These are phyloP conservation scores for Laguncularia racemosa DNA, from an alignment of 345 rosid genomes.

Conservation along the genomic window DNA sequence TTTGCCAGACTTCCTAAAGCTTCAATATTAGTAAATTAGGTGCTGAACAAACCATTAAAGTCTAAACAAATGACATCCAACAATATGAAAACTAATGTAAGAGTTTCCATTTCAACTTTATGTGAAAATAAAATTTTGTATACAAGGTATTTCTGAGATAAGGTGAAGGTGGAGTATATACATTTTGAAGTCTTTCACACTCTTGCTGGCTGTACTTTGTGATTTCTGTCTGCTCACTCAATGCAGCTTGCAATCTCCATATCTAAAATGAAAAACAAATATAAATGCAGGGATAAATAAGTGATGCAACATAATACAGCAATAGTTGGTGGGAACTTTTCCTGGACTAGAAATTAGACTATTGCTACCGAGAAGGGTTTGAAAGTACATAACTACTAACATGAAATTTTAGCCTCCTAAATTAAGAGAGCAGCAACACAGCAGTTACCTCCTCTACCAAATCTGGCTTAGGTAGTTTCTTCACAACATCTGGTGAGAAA, in stretches of 20 bases:
- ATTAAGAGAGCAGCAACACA: not conserved
- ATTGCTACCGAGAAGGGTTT: too few species aligned
- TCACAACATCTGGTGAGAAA: conserved; percentile 70
- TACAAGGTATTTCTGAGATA: not conserved
- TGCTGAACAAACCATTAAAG: too few species aligned
- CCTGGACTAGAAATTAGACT: not conserved
- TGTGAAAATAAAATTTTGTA: too few species aligned
- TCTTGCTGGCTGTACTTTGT: conserved; percentile 68
- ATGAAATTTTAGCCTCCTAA: not conserved
- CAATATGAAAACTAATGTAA: too few species aligned
- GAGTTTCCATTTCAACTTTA: too few species aligned
- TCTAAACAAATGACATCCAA: too few species aligned
- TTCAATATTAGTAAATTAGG: too few species aligned
- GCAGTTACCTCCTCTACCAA: conserved; percentile 71
- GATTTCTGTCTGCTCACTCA: conserved; percentile 68
- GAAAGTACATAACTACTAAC: too few species aligned
- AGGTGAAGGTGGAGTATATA: conserved; percentile 14
- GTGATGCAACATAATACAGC: not conserved
- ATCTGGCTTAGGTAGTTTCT: conserved; percentile 71
- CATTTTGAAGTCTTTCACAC: conserved; percentile 78
- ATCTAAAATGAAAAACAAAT: conserved; percentile 31
- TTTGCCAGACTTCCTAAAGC: too few species aligned
- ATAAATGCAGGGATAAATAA: not conserved
- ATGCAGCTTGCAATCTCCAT: conserved; percentile 66
- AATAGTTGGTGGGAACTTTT: conserved; percentile 1